Evolutionary conservation across 345 rosid genomes (phyloP), one percentile per base, ranked within the genome.

Genomic region (Gynandropsis gynandra): DNA sequence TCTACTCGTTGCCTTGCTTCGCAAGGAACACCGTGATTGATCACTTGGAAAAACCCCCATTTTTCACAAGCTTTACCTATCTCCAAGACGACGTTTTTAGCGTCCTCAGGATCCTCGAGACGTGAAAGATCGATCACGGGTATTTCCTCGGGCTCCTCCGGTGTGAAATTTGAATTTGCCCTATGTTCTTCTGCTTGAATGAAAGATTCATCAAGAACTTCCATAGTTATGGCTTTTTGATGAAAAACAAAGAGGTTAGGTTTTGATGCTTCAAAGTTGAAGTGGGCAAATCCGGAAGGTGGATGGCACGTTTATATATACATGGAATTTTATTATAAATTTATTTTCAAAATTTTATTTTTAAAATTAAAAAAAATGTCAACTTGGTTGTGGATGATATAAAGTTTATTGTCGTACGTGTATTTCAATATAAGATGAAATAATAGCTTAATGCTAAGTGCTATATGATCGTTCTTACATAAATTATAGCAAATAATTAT

Each of bases 41-140:
- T 52, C 52, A 74, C 78, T 18, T 76, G 76, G 43, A 83, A 83
- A 69, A 78, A 83, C 0, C 87, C 84, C 90, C 86, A 80, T 0
- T 61, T 64, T 54, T 53, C 64, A 74, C 85, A 80, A 0, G 87
- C 82, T 7, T 70, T 44, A 10, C 80, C 65, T 1, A 80, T 71
- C 53, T 80, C 68, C 0, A 62, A 44, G 17, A 74, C 68, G 15
- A 75, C 57, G 6, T 56, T 52, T 15, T 68, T 39, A n/a, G 59
- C 14, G 33, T 54, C 65, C 19, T 40, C n/a, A 2, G 58, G 48
- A 32, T 59, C 16, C 1, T 42, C 31, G 24, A 69, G 53, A 20
- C 46, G 33, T 0, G 76, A 64, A 47, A 80, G 76, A 52, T 76
- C 72, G 54, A 80, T 72, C 5, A 80, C 36, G 0, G 80, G 81